Percentiles rank a stretch among this genome's conserved stretches.
These are phyloP conservation scores for Macrophomina tecta DNA, from an alignment of 2,329 filamentous ascomycete genomes.

Conservation along the genomic window DNA sequence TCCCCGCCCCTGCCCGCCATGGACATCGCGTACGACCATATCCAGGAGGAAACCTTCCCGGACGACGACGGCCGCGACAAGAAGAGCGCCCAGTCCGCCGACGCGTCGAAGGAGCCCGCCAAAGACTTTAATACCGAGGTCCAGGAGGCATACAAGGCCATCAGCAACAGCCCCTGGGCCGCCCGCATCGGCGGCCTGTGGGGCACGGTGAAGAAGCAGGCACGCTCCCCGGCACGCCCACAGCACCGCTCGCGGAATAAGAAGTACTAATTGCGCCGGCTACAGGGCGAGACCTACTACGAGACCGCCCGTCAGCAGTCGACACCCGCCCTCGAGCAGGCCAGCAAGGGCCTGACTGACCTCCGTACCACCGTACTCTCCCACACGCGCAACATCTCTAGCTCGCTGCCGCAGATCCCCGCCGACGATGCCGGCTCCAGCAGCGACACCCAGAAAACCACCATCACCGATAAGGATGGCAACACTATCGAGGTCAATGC, in stretches of 20 bases:
- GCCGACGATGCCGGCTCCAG: conserved; percentile 32
- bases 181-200: conserved; percentile 86
- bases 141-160: conserved; percentile 93
- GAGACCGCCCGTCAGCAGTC: conserved; percentile 85
- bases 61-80: conserved; percentile 55
- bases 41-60: conserved; percentile 76
- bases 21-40: conserved; percentile 98
- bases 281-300: conserved; percentile 82
- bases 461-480: conserved; percentile 36
- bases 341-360: conserved; percentile 77
- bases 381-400: conserved; percentile 72
- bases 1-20: conserved; percentile 56
- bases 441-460: conserved; percentile 30
- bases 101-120: conserved; percentile 30
- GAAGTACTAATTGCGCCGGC: neutral
- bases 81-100: conserved; percentile 45
- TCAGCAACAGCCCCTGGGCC: conserved; percentile 91
- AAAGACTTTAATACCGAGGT: conserved; percentile 80
- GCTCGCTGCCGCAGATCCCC: conserved; percentile 30
- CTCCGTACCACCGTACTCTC: conserved; percentile 60
- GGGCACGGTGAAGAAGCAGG: conserved; percentile 91
- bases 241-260: conserved; percentile 10
- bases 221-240: conserved; percentile 46
- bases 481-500: conserved; percentile 28
- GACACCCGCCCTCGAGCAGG: conserved; percentile 77